Percentiles rank a stretch among this genome's conserved stretches.
Evolutionary conservation across 768 basidiomycete genomes (phyloP).

Genomic region (Amanita pseudoporphyria): DNA sequence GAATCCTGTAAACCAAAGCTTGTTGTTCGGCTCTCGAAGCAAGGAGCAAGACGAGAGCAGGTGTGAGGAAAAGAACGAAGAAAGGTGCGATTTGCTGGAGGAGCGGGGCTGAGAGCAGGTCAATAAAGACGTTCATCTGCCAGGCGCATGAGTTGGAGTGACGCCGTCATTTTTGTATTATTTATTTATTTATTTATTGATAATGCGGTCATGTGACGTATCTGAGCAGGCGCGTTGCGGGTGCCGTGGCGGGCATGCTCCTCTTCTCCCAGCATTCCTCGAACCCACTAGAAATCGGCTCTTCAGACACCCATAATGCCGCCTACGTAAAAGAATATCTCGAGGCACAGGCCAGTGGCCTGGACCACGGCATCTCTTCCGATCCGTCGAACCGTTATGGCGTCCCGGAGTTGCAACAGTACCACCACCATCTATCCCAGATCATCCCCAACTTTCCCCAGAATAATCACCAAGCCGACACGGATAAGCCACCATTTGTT

Average conservation of each 20-base stretch:
- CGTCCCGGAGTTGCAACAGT: conserved; percentile 8
- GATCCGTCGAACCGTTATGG: conserved; percentile 13
- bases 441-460: conserved; percentile 5
- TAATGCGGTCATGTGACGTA: neutral
- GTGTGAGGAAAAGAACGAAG: conserved; percentile 42
- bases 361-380: conserved; percentile 9
- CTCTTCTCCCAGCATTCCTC: conserved; percentile 22
- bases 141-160: conserved; percentile 33
- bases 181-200: neutral
- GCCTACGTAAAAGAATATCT: conserved; percentile 10
- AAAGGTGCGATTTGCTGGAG: conserved; percentile 54
- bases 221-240: no score
- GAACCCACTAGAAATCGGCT: conserved; percentile 21
- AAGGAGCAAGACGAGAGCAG: conserved; percentile 39
- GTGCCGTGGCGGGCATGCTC: conserved; percentile 9
- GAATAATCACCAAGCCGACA: neutral
- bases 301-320: conserved; percentile 15
- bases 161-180: neutral
- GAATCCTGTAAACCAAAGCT: conserved; percentile 19
- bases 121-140: conserved; percentile 29
- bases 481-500: conserved; percentile 19
- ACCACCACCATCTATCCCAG: conserved; percentile 13
- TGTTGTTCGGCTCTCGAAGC: conserved; percentile 19
- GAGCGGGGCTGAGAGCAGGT: conserved; percentile 27
- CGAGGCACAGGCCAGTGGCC: neutral